These are phyloP conservation scores for Apostasia ramifera DNA, from an alignment of 106 monocot genomes.

Conservation along the genomic window DNA sequence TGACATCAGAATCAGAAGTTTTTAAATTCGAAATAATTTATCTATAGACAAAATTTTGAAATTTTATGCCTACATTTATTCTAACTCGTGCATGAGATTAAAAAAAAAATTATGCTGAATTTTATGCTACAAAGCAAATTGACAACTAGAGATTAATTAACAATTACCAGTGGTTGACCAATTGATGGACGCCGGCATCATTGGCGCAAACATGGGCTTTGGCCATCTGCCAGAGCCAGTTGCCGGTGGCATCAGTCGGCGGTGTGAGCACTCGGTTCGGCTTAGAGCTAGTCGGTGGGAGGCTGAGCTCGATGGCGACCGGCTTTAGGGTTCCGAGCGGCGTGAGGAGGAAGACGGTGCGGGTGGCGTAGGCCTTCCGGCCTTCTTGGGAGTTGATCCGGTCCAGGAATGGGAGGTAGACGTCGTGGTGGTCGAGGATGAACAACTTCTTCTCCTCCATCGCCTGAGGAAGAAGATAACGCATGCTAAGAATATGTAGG, in stretches of 20 bases:
- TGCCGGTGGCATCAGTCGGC: constrained; percentile 64
- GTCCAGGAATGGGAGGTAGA: constrained; percentile 80
- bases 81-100: no score
- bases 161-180: constrained; percentile 85
- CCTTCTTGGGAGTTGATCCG: constrained; percentile 74
- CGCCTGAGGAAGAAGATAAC: constrained; percentile 25
- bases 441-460: constrained; percentile 69
- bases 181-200: constrained; percentile 93
- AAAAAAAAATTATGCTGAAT: not conserved
- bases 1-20: no score
- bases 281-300: constrained; percentile 32
- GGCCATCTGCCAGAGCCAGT: constrained; percentile 94
- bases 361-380: constrained; percentile 78
- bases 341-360: constrained; percentile 78
- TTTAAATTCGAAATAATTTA: no score
- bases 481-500: no score
- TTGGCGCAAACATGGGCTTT: constrained; percentile 96
- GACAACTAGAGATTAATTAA: not conserved
- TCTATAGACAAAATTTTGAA: no score
- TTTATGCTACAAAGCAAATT: not conserved
- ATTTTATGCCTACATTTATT: no score
- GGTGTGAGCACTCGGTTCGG: constrained; percentile 71
- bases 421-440: constrained; percentile 78
- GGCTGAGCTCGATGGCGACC: constrained; percentile 77
- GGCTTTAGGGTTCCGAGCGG: constrained; percentile 64